Evolutionary conservation across 495 filamentous ascomycete genomes (phyloP).

Genomic region (Friedmanniomyces endolithicus): DNA sequence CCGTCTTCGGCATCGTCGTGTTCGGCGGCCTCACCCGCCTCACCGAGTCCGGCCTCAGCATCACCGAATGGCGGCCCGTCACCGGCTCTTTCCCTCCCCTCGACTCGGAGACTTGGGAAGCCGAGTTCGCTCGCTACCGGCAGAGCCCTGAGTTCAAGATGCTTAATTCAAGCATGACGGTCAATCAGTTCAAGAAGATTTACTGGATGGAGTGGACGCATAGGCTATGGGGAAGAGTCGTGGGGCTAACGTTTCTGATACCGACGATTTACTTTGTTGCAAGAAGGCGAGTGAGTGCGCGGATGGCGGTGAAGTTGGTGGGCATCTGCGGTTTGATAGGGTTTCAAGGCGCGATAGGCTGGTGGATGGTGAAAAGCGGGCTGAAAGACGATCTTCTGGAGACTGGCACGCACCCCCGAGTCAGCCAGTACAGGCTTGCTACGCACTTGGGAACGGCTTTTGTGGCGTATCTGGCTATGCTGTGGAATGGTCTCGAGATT

Average conservation of each 20-base stretch:
- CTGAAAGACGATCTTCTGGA: constrained; percentile 90
- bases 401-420: constrained; percentile 76
- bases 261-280: constrained; percentile 82
- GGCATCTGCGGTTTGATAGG: constrained; percentile 84
- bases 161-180: constrained; percentile 79
- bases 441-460: constrained; percentile 86
- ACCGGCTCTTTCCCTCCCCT: constrained; percentile 85
- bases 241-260: constrained; percentile 78
- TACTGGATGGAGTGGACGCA: constrained; percentile 99
- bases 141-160: constrained; percentile 81
- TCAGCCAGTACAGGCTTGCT: constrained; percentile 85
- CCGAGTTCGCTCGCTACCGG: constrained; percentile 83
- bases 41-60: constrained; percentile 96
- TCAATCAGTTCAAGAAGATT: constrained; percentile 92
- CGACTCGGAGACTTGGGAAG: constrained; percentile 64
- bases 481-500: constrained; percentile 79
- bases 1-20: constrained; percentile 92
- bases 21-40: constrained; percentile 87
- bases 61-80: constrained; percentile 97
- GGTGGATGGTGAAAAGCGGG: constrained; percentile 99
- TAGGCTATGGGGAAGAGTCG: constrained; percentile 84
- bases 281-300: constrained; percentile 60
- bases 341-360: constrained; percentile 89
- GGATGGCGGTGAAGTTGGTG: constrained; percentile 62
- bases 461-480: constrained; percentile 81